Evolutionary conservation across 2,329 filamentous ascomycete species (phyloP), one percentile per base, ranked within the genome.

Genomic region (Arthrinium puccinioides): DNA sequence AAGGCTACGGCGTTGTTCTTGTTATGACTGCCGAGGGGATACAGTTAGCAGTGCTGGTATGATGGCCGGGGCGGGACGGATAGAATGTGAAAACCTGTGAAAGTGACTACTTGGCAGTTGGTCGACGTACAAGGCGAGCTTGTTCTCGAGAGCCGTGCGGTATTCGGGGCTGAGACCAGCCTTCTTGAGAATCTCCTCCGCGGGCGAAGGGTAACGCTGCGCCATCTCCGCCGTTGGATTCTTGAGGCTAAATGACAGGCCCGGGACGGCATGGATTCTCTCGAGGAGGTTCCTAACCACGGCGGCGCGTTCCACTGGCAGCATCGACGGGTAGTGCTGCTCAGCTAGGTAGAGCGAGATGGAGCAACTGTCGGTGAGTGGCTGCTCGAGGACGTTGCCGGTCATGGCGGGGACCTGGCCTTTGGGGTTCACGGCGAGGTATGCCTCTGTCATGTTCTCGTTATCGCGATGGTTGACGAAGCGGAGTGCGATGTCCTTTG

Each of bases 341-440:
- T 39, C 36, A 27, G 40, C 40, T 18, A 42, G 32, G 36, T 42
- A 19, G 16, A 39, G 36, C 28, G 40, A 39, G 32, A 42, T 36
- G 37, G 30, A 32, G 25, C 30, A 18, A 27, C 40, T 42, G 32
- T 39, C 37, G 4, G 31, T 42, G 8, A 42, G 40, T n/a, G 37
- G 31, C 21, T 16, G 26, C 21, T 15, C 27, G 18, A 42, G 40
- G n/a, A 20, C 28, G 13, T 35, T 21, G 23, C 34, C 35, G 32
- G 40, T 32, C 44, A 46, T 43, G 21, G 41, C 43, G 5, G 44
- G 44, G 4, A 46, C 40, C 43, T 45, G 43, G 9, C 44, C 44
- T 23, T 38, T 41, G n/a, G 36, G 40, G 19, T 43, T 45, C 10
- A 46, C 27, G 14, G 25, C 26, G 23, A 46, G 40, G 31, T 45